Evolutionary conservation across 1,284 basidiomycete genomes (phyloP).

Genomic region (Boletus chippewaensis): DNA sequence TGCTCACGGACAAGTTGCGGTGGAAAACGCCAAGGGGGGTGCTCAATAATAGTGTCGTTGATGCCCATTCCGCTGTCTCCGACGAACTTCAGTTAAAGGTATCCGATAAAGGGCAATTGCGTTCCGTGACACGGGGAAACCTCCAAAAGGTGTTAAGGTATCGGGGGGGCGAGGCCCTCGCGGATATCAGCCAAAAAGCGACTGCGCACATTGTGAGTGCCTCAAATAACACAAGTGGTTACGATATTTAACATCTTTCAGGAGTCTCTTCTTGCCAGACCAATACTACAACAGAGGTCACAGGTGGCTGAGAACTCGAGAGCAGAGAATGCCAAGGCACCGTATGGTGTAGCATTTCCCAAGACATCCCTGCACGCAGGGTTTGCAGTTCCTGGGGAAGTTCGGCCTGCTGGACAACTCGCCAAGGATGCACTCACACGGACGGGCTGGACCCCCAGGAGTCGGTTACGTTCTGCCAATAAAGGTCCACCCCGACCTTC

Average conservation of each 20-base stretch:
- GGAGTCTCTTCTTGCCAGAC: conserved; percentile 50
- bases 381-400: conserved; percentile 44
- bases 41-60: conserved; percentile 45
- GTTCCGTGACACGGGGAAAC: conserved; percentile 61
- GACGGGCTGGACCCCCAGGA: conserved; percentile 22
- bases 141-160: conserved; percentile 62
- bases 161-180: conserved; percentile 39
- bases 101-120: conserved; percentile 40
- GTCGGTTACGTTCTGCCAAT: conserved; percentile 15
- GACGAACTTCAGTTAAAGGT: conserved; percentile 40
- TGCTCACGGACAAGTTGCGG: conserved; percentile 50
- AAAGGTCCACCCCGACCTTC: conserved; percentile 11
- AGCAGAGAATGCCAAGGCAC: conserved; percentile 31
- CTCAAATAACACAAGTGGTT: neutral
- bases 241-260: conserved; percentile 23
- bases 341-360: conserved; percentile 23
- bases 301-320: conserved; percentile 25
- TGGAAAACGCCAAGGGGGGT: conserved; percentile 39
- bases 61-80: conserved; percentile 42
- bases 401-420: conserved; percentile 41
- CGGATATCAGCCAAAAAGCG: conserved; percentile 41
- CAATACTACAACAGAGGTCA: conserved; percentile 31
- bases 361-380: conserved; percentile 40
- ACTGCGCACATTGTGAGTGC: conserved; percentile 44
- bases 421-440: conserved; percentile 43